A percentile compares a stretch with the other conserved stretches of the same genome.
Evolutionary conservation across 805 yeast species (phyloP).

Genomic region (Yarrowia hollandica): DNA sequence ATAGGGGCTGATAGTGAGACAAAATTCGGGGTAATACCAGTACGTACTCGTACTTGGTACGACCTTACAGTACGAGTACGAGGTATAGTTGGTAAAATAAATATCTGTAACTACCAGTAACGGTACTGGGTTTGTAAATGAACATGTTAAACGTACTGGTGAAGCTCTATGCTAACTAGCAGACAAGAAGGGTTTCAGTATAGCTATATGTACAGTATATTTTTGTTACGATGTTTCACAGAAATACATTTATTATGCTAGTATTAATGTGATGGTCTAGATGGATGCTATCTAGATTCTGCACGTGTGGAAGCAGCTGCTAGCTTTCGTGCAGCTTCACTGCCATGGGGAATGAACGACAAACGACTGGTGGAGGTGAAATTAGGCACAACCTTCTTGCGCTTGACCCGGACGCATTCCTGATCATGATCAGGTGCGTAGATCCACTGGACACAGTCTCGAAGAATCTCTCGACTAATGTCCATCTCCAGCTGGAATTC

Average conservation of each 20-base stretch:
- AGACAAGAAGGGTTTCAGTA: no score
- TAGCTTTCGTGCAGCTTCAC: constrained; percentile 16
- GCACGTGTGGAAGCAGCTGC: not conserved
- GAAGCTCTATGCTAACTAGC: no score
- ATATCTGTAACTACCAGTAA: no score
- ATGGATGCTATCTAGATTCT: constrained; percentile 7
- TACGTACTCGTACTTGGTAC: no score
- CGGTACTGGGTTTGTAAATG: no score
- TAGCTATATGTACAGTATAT: no score
- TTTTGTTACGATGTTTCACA: no score
- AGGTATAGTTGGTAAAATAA: no score
- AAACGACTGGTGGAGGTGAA: constrained; percentile 13
- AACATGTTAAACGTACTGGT: no score
- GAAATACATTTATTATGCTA: constrained; percentile 17
- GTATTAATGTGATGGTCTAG: constrained; percentile 5
- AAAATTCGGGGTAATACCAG: no score
- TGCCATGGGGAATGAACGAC: constrained; percentile 22
- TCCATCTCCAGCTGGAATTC: constrained; percentile 59
- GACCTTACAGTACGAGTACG: no score
- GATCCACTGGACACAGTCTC: constrained; percentile 59
- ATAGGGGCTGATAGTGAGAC: constrained; percentile 7
- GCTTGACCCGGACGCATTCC: constrained; percentile 4
- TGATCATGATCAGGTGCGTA: constrained; percentile 34
- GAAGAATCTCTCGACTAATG: constrained; percentile 56
- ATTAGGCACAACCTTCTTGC: constrained; percentile 21